A percentile compares a stretch with the other conserved stretches of the same genome.
phyloP scores from a whole-genome alignment of 371 early-diverging fungal species.

The Mortierella sp. region DNA sequence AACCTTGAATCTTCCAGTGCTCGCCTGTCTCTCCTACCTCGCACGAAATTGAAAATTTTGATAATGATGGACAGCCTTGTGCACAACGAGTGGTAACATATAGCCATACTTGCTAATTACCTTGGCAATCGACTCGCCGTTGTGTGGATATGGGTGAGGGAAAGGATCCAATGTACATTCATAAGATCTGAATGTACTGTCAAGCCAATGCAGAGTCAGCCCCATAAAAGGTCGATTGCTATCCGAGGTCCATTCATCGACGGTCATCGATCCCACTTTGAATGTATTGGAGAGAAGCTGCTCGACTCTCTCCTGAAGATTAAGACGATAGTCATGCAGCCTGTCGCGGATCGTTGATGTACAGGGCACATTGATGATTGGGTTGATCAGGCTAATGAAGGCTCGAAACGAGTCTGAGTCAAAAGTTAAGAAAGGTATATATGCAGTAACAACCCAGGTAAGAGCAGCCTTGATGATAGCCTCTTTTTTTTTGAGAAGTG shows the following conservation, averaged over 20 bases:
- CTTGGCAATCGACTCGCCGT: no score
- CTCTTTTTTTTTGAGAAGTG: not conserved
- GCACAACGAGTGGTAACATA: no score
- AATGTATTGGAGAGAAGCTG: not conserved
- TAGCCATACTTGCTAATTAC: no score
- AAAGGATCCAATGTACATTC: no score
- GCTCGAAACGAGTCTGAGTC: slow-evolving; percentile 1
- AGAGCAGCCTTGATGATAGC: slow-evolving; percentile 7
- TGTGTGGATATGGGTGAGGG: no score
- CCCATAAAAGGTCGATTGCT: slow-evolving; percentile 7
- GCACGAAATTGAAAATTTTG: no score
- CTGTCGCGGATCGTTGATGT: slow-evolving; percentile 6
- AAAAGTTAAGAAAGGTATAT: slow-evolving; percentile 7
- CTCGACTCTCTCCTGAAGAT: slow-evolving; percentile 2
- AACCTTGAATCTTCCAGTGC: no score
- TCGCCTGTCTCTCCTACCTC: no score
- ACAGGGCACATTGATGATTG: not conserved
- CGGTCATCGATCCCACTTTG: slow-evolving; percentile 1
- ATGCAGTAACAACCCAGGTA: not conserved
- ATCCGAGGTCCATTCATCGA: slow-evolving; percentile 4
- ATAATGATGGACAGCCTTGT: no score
- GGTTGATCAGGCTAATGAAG: not conserved
- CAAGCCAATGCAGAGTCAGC: slow-evolving; percentile 6
- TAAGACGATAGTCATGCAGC: slow-evolving; percentile 1
- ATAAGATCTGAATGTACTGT: not conserved